Base-by-base conservation (phyloP, 768 basidiomycete genomes). In the Symmetrospora coprosmae region DNA sequence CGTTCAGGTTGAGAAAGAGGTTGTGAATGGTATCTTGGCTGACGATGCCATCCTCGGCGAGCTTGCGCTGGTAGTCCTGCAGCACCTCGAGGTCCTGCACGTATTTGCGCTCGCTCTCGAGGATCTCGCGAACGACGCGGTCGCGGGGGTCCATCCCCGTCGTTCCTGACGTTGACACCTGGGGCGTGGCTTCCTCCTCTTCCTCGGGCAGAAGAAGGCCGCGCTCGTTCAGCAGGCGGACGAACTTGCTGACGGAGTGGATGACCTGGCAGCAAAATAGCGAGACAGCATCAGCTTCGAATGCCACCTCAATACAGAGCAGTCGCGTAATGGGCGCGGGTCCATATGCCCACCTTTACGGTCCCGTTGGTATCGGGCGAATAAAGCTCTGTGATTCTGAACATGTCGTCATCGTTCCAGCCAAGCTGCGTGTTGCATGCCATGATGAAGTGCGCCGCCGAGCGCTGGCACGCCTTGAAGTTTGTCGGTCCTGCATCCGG, bases 1-100 rank as follows among this genome's bases (percentile, higher is more conserved):
- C 86, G 77, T 88, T 86, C 64, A 97, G 78, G 72, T 87, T 87
- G 4, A 90, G 87, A 75, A 99, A 99, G 61, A 99, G 83, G 60
- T 85, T 79, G 74, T 96, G 92, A 53, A 92, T 88, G 40, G 88
- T 91, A 71, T 97, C 94, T 67, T 87, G 86, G 72, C 90, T 85
- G 66, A 97, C 84, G 55, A 86, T 77, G 67, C 86, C 84, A 68
- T 80, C 81, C 72, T 85, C 82, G 5, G 87, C 78, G 61, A 96
- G 75, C 16, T 85, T 83, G 46, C 79, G 83, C 17, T 91, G 81
- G 70, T 96, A 97, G 81, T 86, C 84, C 90, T 94, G 94, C 80
- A 99, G 85, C 67, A 89, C 82, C 73, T 99, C 94, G 61, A 99
- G 77, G 75, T 97, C 92, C 73, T 90, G 86, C 17, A 99, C 92